Base-by-base conservation (phyloP, 441 rosid species). In the Erysimum cheiri region DNA sequence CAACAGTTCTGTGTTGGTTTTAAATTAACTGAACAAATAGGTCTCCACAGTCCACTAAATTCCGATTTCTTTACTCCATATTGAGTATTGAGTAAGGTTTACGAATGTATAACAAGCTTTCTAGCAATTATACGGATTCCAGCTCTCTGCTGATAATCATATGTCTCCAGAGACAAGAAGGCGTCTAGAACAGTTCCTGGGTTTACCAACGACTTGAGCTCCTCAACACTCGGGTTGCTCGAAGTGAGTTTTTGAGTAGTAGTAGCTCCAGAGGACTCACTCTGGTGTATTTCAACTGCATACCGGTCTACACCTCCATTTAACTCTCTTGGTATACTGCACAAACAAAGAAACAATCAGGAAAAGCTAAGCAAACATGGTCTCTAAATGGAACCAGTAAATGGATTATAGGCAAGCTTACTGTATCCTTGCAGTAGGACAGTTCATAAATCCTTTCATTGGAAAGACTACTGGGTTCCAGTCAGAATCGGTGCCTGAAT, bases 111-210 rank as follows among this genome's bases (percentile, higher is more conserved):
- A 60, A 85, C 52, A 74, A 92, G 49, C 61, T 86, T 86, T 70
- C 84, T 85, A 3, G 87, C 91, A 68, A 90, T 86, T 59, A 88
- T 59, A 49, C 90, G 85, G 44, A 94, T 87, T 49, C 99, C 99
- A 19, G 96, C 88, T 75, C 44, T 76, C 80, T 83, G 86, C 68
- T 81, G 93, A 80, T 80, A 90, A 77, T 90, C 98, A 44, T 90
- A 94, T 6, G 86, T 68, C 67, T 82, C 88, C 62, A 92, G 24
- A 43, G 90, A 80, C 69, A 94, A 64, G 71, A 62, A 88, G 10
- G 88, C 85, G 55, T 87, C 96, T 48, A 94, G 75, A 37, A 64
- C 33, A 46, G 80, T 83, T 70, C 94, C 90, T 0, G 82, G 64
- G 1, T 17, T 74, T 48, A 90, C 36, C 55, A 84, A 73, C 46